Evolutionary conservation across 306 rosid species (phyloP), one percentile per base, ranked within the genome.

Genomic region (Glycine latifolia): DNA sequence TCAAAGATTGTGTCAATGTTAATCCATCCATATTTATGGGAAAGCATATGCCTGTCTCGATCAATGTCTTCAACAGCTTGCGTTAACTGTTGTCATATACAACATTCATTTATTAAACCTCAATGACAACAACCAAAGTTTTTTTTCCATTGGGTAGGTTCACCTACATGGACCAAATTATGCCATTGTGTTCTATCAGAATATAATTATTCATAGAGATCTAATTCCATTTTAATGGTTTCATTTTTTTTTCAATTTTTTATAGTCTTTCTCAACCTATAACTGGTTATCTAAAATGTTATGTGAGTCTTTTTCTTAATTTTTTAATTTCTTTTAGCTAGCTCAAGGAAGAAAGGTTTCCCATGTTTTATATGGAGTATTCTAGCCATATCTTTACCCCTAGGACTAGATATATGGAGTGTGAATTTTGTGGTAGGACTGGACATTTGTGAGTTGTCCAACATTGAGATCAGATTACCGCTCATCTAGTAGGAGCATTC

Each of bases 1-100:
- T 53, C 2, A 1, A 83, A 76, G 33, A 68, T 33, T 54, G 39
- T 78, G 49, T 35, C 73, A 39, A 47, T 76, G 35, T 71, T 73
- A 41, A 60, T 41, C 48, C 58, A 67, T 67, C 41, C 20, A 59
- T 49, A 15, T 54, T 12, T 73, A 58, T 6, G 11, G 7, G 63
- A 33, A 33, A 6, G 3, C 6, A 14, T 52, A 37, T 46, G 52
- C 33, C 61, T 71, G 61, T 71, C 35, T 77, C 12, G 39, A 55
- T 63, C 75, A 46, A 5, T 68, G 46, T 10, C 68, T 67, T 67
- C 5, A 37, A 43, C 48, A 55, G 16, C 50, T 44, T 15, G 55
- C 1, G 2, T 44, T 68, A 68, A 68, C 4, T 10, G 2, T 68
- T 8, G 39, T 46, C 68, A 14, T 67, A 7, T 67, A 37, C n/a